Percentiles rank a stretch among this genome's conserved stretches.
These are phyloP conservation scores for Trametes cinnabarina DNA, from an alignment of 768 basidiomycete genomes.

Conservation along the genomic window DNA sequence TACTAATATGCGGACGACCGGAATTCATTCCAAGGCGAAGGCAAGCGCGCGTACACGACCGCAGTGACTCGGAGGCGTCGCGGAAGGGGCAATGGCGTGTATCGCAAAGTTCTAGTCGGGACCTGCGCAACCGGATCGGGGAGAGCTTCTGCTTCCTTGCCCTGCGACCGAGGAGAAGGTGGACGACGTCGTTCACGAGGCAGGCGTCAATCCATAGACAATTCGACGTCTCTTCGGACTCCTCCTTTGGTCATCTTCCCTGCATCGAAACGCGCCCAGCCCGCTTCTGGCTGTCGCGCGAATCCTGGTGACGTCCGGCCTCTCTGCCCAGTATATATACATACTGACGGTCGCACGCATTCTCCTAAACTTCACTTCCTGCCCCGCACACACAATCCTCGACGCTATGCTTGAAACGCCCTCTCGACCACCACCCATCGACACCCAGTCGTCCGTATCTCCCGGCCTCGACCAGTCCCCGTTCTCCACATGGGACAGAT, in stretches of 20 bases:
- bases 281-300: too few species aligned
- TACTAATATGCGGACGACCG: too few species aligned
- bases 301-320: neutral
- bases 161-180: neutral
- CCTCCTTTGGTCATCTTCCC: neutral
- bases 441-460: neutral
- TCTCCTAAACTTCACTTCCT: neutral
- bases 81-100: too few species aligned
- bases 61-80: too few species aligned
- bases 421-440: neutral
- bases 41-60: too few species aligned
- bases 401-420: neutral
- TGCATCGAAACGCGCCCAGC: too few species aligned
- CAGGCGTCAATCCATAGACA: neutral
- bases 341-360: too few species aligned
- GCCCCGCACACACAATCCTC: neutral
- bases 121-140: too few species aligned
- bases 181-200: neutral
- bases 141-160: slow-evolving; percentile 1
- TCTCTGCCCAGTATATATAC: too few species aligned
- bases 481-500: slow-evolving; percentile 2
- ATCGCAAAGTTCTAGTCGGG: too few species aligned
- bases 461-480: neutral
- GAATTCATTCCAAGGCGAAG: too few species aligned
- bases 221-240: neutral